Evolutionary conservation across 441 rosid genomes (phyloP), one percentile per base, ranked within the genome.

Genomic region (Brassica balearica): DNA sequence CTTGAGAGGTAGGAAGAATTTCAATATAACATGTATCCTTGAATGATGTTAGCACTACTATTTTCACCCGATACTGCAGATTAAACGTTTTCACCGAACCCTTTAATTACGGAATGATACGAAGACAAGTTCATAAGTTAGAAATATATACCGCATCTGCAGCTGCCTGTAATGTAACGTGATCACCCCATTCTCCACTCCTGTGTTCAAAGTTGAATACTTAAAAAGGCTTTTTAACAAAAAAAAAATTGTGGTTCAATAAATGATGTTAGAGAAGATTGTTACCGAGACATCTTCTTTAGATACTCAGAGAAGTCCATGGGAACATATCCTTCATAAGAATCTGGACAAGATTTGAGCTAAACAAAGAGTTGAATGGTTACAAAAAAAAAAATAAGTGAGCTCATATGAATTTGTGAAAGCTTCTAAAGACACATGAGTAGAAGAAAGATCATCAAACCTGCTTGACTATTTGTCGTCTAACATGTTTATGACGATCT

Each of bases 101-200:
- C 5, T 48, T 75, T 32, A 43, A 2, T 53, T 43, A 20, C 3
- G 14, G 4, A 76, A 12, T 23, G 4, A 27, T 8, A 7, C 51
- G 43, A 58, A 69, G 53, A 81, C 8, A 2, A 55, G 55, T 58
- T 65, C 61, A 22, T 67, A 15, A 17, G 22, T 64, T 19, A 25
- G 7, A 29, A n/a, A 51, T 51, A 58, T 34, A 9, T 46, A 95
- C 98, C 67, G 71, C 79, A 81, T 93, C 97, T 46, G 98, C 91
- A 60, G 99, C 99, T 67, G 98, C 99, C 68, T 93, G 98, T 86
- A 95, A 80, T 14, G 98, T 89, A 27, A 95, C 91, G 58, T 95
- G 98, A 84, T 95, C 99, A 1, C 98, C 98, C 97, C 97, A 95
- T 76, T 90, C 97, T 23, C 97, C 93, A 10, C 70, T 77, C 86